Conservation (phyloP, 2,329 filamentous ascomycete species). For the Penicillium sp. region DNA sequence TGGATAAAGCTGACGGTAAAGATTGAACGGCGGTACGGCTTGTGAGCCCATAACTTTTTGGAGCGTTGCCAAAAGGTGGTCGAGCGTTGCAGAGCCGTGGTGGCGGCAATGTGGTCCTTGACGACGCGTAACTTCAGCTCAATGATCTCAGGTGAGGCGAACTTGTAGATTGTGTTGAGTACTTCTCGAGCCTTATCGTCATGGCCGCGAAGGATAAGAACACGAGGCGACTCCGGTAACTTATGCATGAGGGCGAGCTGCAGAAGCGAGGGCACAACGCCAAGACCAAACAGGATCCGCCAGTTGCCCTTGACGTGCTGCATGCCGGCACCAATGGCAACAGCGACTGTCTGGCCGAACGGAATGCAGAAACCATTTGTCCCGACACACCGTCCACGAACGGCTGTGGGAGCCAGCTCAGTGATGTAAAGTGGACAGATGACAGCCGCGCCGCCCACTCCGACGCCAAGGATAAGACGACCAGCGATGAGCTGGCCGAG, state of each 20-base stretch:
- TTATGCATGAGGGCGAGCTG: background rate
- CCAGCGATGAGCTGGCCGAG: slow-evolving; percentile 1
- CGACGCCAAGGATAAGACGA: background rate
- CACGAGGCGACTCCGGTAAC: background rate
- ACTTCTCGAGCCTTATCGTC: slow-evolving; percentile 1
- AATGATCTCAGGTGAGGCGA: background rate
- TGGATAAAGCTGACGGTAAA: slow-evolving; percentile 1
- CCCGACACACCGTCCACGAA: background rate
- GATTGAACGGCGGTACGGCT: slow-evolving; percentile 1
- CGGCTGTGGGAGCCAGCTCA: background rate
- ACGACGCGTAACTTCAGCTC: background rate
- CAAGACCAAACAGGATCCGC: background rate
- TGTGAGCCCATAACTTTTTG: background rate
- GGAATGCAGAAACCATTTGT: background rate
- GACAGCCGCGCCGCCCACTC: background rate
- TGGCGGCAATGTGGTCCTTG: background rate
- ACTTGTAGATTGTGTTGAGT: slow-evolving; percentile 1
- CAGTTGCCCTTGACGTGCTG: background rate
- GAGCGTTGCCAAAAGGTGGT: background rate
- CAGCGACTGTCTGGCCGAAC: background rate
- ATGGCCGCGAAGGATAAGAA: slow-evolving; percentile 1
- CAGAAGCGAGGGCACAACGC: background rate
- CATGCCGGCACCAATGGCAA: background rate
- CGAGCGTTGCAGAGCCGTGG: background rate
- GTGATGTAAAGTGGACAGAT: background rate